These are phyloP conservation scores for Alliaria petiolata DNA, from an alignment of 345 rosid genomes.

Conservation along the genomic window DNA sequence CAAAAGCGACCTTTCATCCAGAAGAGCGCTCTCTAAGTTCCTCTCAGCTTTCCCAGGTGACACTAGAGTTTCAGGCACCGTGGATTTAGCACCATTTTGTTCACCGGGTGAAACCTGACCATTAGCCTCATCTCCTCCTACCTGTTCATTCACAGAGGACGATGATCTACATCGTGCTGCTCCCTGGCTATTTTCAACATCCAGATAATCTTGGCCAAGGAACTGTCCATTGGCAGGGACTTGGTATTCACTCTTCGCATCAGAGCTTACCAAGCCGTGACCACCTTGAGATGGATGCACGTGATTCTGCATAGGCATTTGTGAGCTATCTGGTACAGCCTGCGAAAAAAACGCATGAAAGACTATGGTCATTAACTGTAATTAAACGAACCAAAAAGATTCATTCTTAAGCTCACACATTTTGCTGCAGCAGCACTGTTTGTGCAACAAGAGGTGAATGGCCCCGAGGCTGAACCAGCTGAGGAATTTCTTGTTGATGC, in stretches of 20 bases:
- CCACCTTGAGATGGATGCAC: conserved; percentile 50
- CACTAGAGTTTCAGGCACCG: conserved; percentile 30
- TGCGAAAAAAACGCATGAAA: conserved; percentile 26
- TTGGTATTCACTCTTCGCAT: conserved; percentile 53
- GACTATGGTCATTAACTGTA: conserved; percentile 6
- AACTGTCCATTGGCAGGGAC: conserved; percentile 50
- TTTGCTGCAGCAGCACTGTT: conserved; percentile 48
- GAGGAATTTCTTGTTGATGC: conserved; percentile 63
- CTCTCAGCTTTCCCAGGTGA: conserved; percentile 42
- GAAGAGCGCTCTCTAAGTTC: conserved; percentile 50
- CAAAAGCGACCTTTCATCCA: conserved; percentile 85
- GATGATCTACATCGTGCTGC: conserved; percentile 44
- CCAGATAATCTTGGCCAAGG: conserved; percentile 46
- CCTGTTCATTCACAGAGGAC: conserved; percentile 60
- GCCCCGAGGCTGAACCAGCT: conserved; percentile 44
- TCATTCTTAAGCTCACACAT: conserved; percentile 38
- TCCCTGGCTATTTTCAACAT: conserved; percentile 47
- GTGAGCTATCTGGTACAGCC: conserved; percentile 51
- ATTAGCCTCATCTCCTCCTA: conserved; percentile 41
- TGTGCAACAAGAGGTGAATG: conserved; percentile 61
- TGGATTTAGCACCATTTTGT: conserved; percentile 40
- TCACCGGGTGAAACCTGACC: conserved; percentile 50
- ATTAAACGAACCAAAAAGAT: background rate
- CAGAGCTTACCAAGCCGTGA: conserved; percentile 45
- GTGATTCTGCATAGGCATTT: conserved; percentile 47